Evolutionary conservation across 2,329 filamentous ascomycete genomes (phyloP).

Genomic region (Penicillium sp.): DNA sequence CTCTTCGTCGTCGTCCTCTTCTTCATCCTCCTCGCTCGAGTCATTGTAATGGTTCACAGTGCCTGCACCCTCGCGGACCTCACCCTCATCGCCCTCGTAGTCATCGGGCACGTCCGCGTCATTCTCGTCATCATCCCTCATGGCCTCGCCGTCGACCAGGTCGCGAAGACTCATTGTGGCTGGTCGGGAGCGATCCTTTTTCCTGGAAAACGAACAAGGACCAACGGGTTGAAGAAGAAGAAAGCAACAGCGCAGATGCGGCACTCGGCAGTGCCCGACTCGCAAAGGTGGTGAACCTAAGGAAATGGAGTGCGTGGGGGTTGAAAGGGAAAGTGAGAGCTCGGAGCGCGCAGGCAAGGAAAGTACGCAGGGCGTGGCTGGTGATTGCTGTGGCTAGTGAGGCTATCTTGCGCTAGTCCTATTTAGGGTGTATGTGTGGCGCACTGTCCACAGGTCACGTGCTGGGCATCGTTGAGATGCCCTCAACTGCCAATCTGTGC

Average conservation of each 20-base stretch:
- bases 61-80: conserved; percentile 50
- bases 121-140: conserved; percentile 82
- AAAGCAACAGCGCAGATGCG: conserved; percentile 9
- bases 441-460: conserved; percentile 6
- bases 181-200: conserved; percentile 22
- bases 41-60: conserved; percentile 66
- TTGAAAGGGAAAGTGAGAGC: conserved; percentile 13
- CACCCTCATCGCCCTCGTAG: conserved; percentile 53
- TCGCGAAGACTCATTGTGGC: conserved; percentile 64
- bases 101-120: conserved; percentile 83
- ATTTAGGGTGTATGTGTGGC: background rate
- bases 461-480: background rate
- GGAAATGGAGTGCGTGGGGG: conserved; percentile 2
- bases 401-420: background rate
- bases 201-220: conserved; percentile 15
- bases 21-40: conserved; percentile 89
- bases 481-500: background rate
- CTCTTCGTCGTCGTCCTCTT: conserved; percentile 89
- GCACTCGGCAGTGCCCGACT: conserved; percentile 15
- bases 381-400: conserved; percentile 23
- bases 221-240: conserved; percentile 7
- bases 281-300: conserved; percentile 5
- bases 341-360: conserved; percentile 13
- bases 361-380: conserved; percentile 24
- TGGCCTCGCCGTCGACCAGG: conserved; percentile 82